Evolutionary conservation across 2,329 filamentous ascomycete genomes (phyloP).

Genomic region (Arachnopeziza araneosa): DNA sequence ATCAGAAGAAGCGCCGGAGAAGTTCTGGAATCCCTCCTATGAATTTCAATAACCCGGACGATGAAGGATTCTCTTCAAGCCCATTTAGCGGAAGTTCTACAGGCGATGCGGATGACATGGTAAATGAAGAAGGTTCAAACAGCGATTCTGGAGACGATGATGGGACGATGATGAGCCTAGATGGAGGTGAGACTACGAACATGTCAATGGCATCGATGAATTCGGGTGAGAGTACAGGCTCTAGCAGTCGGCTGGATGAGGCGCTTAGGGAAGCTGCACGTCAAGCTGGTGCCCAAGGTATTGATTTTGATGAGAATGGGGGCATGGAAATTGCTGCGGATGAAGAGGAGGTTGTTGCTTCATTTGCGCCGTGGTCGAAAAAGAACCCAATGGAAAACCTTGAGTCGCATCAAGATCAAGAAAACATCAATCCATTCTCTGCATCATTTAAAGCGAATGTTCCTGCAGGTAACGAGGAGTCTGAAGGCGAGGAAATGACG

Average conservation of each 20-base stretch:
- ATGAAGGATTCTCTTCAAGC: constrained; percentile 68
- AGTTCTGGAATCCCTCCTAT: constrained; percentile 62
- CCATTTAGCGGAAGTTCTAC: constrained; percentile 61
- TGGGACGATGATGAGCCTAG: constrained; percentile 76
- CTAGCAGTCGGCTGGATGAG: constrained; percentile 70
- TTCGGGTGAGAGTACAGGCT: constrained; percentile 54
- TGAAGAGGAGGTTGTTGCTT: constrained; percentile 67
- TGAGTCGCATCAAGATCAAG: constrained; percentile 37
- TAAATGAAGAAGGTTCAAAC: constrained; percentile 38
- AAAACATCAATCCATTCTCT: constrained; percentile 44
- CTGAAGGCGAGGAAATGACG: constrained; percentile 38
- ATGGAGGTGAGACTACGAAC: constrained; percentile 61
- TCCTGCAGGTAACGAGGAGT: constrained; percentile 20
- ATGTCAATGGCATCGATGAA: constrained; percentile 59
- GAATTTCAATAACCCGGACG: constrained; percentile 60
- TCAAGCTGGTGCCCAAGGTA: constrained; percentile 68
- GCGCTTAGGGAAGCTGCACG: constrained; percentile 70
- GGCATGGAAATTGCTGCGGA: constrained; percentile 43
- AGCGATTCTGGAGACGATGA: constrained; percentile 58
- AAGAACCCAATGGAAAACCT: constrained; percentile 39
- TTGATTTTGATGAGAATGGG: constrained; percentile 48
- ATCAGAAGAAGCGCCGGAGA: constrained; percentile 56
- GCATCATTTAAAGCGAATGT: constrained; percentile 18
- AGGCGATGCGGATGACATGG: constrained; percentile 38
- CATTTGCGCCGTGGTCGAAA: constrained; percentile 67